phyloP scores from a whole-genome alignment of 2,329 filamentous ascomycete genomes.

The Pyrenochaeta sp. region DNA sequence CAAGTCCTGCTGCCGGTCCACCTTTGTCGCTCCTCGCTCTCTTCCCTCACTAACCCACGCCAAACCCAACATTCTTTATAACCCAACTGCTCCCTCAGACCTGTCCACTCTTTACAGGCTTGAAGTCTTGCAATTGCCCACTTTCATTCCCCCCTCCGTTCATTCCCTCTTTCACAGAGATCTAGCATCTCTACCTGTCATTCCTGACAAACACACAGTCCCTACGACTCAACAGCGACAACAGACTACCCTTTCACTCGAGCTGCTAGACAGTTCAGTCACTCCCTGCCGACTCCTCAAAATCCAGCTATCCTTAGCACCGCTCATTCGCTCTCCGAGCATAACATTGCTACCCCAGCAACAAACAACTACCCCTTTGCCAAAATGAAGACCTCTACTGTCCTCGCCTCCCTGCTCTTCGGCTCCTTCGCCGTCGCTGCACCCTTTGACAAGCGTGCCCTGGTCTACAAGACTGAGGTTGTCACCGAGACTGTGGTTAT shows the following conservation, averaged over 20 bases:
- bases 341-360: slow-evolving; percentile 28
- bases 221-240: slow-evolving; percentile 22
- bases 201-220: slow-evolving; percentile 38
- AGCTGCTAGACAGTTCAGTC: slow-evolving; percentile 49
- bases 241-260: slow-evolving; percentile 16
- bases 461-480: slow-evolving; percentile 44
- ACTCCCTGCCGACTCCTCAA: slow-evolving; percentile 26
- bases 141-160: slow-evolving; percentile 31
- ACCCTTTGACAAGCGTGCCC: slow-evolving; percentile 45
- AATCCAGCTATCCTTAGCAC: slow-evolving; percentile 19
- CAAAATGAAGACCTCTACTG: slow-evolving; percentile 48
- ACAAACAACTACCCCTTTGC: slow-evolving; percentile 13
- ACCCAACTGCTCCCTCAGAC: slow-evolving; percentile 26
- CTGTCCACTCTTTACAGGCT: slow-evolving; percentile 52
- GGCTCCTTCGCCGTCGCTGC: slow-evolving; percentile 45
- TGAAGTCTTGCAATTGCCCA: slow-evolving; percentile 46
- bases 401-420: slow-evolving; percentile 47
- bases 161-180: slow-evolving; percentile 29
- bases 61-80: slow-evolving; percentile 35
- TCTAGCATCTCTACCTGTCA: slow-evolving; percentile 45
- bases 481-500: slow-evolving; percentile 44
- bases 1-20: slow-evolving; percentile 3
- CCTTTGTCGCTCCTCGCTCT: slow-evolving; percentile 11
- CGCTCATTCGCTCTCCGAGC: slow-evolving; percentile 17
- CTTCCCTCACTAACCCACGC: slow-evolving; percentile 20